A percentile compares a stretch with the other conserved stretches of the same genome.
These are phyloP conservation scores for Heteromeles arbutifolia DNA, from an alignment of 306 rosid genomes.

Conservation along the genomic window DNA sequence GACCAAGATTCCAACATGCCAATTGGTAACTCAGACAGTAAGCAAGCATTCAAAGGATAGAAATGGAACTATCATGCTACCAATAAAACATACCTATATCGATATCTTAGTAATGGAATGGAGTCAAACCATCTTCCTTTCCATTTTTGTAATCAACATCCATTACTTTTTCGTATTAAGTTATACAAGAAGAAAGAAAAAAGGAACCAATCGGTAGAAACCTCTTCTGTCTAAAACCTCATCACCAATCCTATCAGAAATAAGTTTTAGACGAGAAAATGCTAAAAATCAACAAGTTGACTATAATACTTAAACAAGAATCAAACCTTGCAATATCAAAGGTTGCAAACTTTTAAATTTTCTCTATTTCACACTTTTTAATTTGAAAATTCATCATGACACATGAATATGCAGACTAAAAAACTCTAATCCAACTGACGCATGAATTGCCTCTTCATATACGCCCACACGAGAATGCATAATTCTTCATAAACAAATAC, in stretches of 20 bases:
- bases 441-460: background rate
- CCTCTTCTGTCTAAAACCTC: too few species aligned
- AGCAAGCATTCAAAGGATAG: background rate
- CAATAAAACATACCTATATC: background rate
- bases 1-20: background rate
- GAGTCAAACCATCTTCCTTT: background rate
- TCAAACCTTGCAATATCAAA: background rate
- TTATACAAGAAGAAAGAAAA: background rate
- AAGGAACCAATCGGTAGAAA: background rate
- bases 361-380: background rate
- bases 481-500: background rate
- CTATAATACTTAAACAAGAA: background rate
- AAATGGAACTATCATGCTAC: background rate
- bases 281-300: background rate
- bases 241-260: too few species aligned
- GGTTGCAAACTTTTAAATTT: background rate
- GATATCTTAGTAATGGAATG: background rate
- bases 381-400: background rate
- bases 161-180: background rate
- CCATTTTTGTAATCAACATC: background rate
- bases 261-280: background rate
- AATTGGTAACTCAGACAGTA: background rate
- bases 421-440: background rate
- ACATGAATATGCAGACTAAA: background rate
- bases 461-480: background rate